Percentiles rank a stretch among this genome's conserved stretches.
Evolutionary conservation across 78 protist species (phyloP).

Genomic region (Dictyostelium brefeldianum): DNA sequence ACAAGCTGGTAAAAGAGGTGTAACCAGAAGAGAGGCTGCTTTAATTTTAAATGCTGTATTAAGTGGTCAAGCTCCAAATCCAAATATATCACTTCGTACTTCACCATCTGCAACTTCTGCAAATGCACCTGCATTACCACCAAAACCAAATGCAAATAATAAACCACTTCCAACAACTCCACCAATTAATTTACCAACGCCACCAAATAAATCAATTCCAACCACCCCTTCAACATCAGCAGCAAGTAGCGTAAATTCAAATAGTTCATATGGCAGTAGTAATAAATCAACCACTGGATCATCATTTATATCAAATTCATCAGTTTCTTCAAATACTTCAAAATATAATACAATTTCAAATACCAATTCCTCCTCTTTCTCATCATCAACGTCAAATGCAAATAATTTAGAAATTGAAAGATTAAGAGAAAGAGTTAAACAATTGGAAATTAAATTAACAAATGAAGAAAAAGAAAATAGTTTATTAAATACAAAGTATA

Average conservation of each 20-base stretch:
- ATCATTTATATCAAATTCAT: not conserved
- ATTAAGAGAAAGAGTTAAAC: slow-evolving; percentile 21
- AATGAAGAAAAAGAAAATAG: slow-evolving; percentile 16
- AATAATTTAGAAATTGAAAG: slow-evolving; percentile 16
- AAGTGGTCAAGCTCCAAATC: not conserved
- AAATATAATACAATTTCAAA: not conserved
- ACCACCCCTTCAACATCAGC: not conserved
- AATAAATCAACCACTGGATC: not conserved
- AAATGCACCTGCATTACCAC: slow-evolving; percentile 31
- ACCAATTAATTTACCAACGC: not conserved
- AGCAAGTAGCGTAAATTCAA: not conserved
- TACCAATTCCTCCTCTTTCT: not conserved
- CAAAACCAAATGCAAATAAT: not conserved
- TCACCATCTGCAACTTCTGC: not conserved
- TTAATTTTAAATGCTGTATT: slow-evolving; percentile 42
- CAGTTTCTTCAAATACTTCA: slow-evolving; percentile 7
- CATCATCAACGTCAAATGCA: not conserved
- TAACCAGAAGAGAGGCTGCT: slow-evolving; percentile 35
- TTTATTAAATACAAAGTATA: not conserved
- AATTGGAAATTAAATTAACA: slow-evolving; percentile 13
- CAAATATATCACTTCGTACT: not conserved
- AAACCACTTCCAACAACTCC: slow-evolving; percentile 51
- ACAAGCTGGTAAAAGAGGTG: slow-evolving; percentile 50
- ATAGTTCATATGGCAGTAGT: not conserved
- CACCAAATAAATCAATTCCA: not conserved